phyloP scores from a whole-genome alignment of 192 early-diverging fungal species.

The Backusella macrospora region DNA sequence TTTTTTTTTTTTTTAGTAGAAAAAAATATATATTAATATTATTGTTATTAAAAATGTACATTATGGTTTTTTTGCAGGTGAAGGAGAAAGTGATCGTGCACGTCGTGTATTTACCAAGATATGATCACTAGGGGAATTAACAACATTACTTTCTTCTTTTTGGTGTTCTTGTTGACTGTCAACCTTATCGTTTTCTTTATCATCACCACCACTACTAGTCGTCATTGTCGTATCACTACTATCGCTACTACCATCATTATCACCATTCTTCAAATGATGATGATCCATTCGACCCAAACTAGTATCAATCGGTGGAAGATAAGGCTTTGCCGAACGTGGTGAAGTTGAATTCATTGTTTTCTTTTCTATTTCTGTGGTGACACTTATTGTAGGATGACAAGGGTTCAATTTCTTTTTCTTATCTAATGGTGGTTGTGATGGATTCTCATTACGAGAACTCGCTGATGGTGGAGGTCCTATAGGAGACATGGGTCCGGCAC shows the following conservation, averaged over 20 bases:
- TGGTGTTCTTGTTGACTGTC: not conserved
- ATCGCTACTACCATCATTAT: not conserved
- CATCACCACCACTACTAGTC: not conserved
- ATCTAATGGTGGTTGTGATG: not conserved
- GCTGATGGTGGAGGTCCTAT: not conserved
- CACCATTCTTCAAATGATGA: not conserved
- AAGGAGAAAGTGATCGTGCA: conserved; percentile 18
- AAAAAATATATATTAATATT: not conserved
- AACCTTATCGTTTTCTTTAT: not conserved
- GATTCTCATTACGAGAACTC: not conserved
- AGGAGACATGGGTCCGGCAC: not conserved
- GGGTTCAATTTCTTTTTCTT: not conserved
- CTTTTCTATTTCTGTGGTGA: not conserved
- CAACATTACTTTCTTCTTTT: not conserved
- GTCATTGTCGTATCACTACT: not conserved
- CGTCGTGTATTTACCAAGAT: conserved; percentile 15
- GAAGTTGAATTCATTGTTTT: not conserved
- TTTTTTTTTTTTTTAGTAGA: not conserved
- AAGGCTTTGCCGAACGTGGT: conserved; percentile 28
- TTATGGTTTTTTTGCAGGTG: conserved; percentile 14
- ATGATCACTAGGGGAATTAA: conserved; percentile 10
- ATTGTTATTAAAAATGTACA: not conserved
- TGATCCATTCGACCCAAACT: conserved; percentile 15
- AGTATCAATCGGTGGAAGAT: conserved; percentile 34
- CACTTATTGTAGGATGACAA: not conserved